phyloP scores from a whole-genome alignment of 2,329 filamentous ascomycete genomes.

The Penicillium sp. region DNA sequence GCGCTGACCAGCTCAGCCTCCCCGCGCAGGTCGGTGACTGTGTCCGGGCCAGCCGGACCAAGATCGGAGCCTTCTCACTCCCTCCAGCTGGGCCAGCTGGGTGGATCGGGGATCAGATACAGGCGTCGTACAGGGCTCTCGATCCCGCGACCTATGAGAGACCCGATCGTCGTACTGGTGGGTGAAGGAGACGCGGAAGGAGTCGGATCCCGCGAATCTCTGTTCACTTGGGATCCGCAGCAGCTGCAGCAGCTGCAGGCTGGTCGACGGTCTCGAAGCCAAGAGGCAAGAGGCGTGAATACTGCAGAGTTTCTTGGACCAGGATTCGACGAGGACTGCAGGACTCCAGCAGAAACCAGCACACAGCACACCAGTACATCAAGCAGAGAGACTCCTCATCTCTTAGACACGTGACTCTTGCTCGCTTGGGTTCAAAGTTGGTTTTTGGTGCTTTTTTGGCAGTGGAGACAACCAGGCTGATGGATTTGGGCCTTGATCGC shows the following conservation, averaged over 20 bases:
- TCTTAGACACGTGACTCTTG: not conserved
- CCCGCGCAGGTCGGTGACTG: slow-evolving; percentile 9
- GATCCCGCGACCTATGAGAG: slow-evolving; percentile 26
- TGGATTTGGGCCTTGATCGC: slow-evolving; percentile 6
- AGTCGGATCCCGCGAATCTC: slow-evolving; percentile 22
- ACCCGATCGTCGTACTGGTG: slow-evolving; percentile 12
- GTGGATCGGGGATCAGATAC: slow-evolving; percentile 23
- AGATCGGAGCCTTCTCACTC: slow-evolving; percentile 10
- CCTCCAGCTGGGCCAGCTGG: not conserved
- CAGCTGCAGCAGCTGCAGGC: not conserved
- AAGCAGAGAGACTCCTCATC: not conserved
- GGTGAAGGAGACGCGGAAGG: slow-evolving; percentile 23
- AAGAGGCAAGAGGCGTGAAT: not conserved
- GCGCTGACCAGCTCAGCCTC: slow-evolving; percentile 7
- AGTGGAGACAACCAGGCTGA: not conserved
- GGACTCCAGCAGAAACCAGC: slow-evolving; percentile 2
- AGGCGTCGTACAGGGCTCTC: slow-evolving; percentile 21
- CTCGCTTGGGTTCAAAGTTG: slow-evolving; percentile 1
- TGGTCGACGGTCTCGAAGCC: slow-evolving; percentile 4
- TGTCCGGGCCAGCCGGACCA: slow-evolving; percentile 25
- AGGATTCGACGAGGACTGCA: too few relatives aligned
- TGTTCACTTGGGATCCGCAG: slow-evolving; percentile 11
- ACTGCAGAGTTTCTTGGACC: not conserved
- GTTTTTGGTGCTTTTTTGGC: not conserved
- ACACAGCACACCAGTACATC: not conserved